A percentile compares a stretch with the other conserved stretches of the same genome.
These are phyloP conservation scores for Limnanthes douglasii DNA, from an alignment of 345 rosid genomes.

Conservation along the genomic window DNA sequence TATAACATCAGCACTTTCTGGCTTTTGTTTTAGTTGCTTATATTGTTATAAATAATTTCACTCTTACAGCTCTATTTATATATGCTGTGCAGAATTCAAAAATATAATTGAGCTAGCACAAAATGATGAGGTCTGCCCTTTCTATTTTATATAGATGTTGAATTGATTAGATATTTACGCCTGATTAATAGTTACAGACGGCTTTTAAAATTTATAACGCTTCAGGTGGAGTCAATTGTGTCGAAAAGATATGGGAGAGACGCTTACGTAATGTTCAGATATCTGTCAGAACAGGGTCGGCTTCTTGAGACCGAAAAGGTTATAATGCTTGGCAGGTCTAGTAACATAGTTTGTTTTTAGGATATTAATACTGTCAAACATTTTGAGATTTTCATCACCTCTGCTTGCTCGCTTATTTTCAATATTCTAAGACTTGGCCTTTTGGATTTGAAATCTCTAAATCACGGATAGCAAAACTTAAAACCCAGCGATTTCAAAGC, in stretches of 20 bases:
- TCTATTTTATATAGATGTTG: not conserved
- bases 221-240: constrained; percentile 60
- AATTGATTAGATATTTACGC: not conserved
- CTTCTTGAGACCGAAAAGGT: constrained; percentile 77
- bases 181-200: not conserved
- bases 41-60: not conserved
- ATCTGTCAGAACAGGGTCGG: constrained; percentile 29
- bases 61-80: constrained; percentile 1
- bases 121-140: constrained; percentile 51
- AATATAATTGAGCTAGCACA: constrained; percentile 52
- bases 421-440: no score
- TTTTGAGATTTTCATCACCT: no score
- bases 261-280: constrained; percentile 64
- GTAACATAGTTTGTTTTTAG: no score
- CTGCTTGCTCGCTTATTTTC: no score
- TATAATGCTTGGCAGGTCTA: constrained; percentile 4
- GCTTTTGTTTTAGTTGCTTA: constrained; percentile 5
- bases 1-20: constrained; percentile 11
- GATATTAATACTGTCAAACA: no score
- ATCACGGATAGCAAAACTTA: no score
- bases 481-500: no score
- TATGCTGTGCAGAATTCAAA: constrained; percentile 42
- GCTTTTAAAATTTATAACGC: constrained; percentile 5
- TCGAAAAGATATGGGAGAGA: constrained; percentile 55
- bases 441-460: no score